Conservation (phyloP, 78 protist genomes). For the Dictyostelium capitatum region DNA sequence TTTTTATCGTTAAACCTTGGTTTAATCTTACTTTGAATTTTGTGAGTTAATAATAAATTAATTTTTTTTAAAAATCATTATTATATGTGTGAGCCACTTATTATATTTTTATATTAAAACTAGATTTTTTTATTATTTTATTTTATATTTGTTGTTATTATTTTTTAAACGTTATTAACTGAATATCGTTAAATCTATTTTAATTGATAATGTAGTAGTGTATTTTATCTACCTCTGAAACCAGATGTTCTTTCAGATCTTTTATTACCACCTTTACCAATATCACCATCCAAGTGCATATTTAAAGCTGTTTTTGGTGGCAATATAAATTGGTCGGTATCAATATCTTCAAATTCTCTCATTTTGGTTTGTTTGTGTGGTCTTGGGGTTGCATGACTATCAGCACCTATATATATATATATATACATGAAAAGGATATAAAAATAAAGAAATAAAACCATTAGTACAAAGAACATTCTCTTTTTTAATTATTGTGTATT, state of each 20-base stretch:
- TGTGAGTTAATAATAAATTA: neutral
- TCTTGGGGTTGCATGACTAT: slow-evolving; percentile 50
- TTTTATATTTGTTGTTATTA: too few species aligned
- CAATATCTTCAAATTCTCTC: neutral
- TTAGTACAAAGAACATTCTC: neutral
- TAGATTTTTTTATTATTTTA: too few species aligned
- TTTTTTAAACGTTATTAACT: too few species aligned
- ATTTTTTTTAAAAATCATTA: neutral
- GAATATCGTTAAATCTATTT: too few species aligned
- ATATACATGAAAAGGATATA: neutral
- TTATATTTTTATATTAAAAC: too few species aligned
- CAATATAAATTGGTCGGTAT: slow-evolving; percentile 30
- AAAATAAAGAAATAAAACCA: neutral
- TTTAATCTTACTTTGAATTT: too few species aligned
- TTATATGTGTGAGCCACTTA: too few species aligned
- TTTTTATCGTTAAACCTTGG: too few species aligned
- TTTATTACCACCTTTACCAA: slow-evolving; percentile 26
- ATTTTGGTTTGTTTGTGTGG: slow-evolving; percentile 57
- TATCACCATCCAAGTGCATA: slow-evolving; percentile 8
- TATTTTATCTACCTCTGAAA: neutral
- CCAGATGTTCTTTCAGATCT: neutral
- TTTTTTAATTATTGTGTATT: neutral
- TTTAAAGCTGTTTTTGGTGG: slow-evolving; percentile 22
- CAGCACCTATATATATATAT: slow-evolving; percentile 19
- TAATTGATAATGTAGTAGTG: neutral